phyloP scores from a whole-genome alignment of 805 yeast species.

The Yarrowia divulgata region DNA sequence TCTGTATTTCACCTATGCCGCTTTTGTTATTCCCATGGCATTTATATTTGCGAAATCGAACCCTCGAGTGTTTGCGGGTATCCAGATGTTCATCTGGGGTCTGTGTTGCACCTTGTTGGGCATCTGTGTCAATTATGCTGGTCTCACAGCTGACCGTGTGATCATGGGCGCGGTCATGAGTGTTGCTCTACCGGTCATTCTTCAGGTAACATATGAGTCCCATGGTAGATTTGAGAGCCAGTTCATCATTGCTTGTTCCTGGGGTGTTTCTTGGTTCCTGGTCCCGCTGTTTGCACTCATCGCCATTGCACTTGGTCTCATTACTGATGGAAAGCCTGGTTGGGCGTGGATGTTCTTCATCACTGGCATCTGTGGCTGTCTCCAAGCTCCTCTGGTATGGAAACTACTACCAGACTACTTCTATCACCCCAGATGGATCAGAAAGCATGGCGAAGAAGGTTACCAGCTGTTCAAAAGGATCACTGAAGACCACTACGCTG shows the following conservation, averaged over 20 bases:
- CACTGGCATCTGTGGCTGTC: slow-evolving; percentile 19
- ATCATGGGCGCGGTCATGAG: slow-evolving; percentile 17
- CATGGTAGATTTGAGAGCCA: slow-evolving; percentile 12
- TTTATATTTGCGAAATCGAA: neutral
- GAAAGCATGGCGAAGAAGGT: slow-evolving; percentile 14
- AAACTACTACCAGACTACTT: slow-evolving; percentile 24
- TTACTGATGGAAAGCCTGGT: slow-evolving; percentile 13
- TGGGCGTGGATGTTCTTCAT: slow-evolving; percentile 31
- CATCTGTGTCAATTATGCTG: neutral
- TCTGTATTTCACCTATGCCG: slow-evolving; percentile 14
- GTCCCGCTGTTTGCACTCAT: slow-evolving; percentile 19
- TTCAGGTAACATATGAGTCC: neutral
- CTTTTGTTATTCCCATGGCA: neutral
- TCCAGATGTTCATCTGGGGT: slow-evolving; percentile 23
- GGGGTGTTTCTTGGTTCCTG: slow-evolving; percentile 21
- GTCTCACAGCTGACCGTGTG: slow-evolving; percentile 11
- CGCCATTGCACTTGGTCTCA: slow-evolving; percentile 22
- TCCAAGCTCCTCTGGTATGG: slow-evolving; percentile 25
- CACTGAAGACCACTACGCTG: slow-evolving; percentile 7
- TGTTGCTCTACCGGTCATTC: slow-evolving; percentile 1
- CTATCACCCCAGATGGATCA: slow-evolving; percentile 30
- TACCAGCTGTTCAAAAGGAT: slow-evolving; percentile 13
- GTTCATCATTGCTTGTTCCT: slow-evolving; percentile 18
- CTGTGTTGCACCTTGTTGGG: slow-evolving; percentile 8
- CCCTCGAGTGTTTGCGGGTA: slow-evolving; percentile 15